A percentile compares a stretch with the other conserved stretches of the same genome.
Conservation (phyloP, 2,329 filamentous ascomycete genomes). For the Cercospora citrullina region DNA sequence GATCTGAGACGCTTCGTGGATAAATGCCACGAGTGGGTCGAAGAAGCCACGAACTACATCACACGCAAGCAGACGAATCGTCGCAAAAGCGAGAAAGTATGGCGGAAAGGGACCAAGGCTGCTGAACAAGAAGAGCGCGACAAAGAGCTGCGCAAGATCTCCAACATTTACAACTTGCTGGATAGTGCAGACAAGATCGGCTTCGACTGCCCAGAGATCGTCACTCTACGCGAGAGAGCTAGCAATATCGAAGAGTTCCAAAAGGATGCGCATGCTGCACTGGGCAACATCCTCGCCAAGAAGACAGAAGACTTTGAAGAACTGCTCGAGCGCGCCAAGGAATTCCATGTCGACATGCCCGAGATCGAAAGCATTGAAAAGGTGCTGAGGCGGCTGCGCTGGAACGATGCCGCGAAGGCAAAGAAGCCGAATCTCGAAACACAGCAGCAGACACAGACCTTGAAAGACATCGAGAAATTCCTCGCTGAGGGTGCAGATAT, state of each 20-base stretch:
- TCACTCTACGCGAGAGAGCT: constrained; percentile 78
- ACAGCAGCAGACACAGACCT: constrained; percentile 59
- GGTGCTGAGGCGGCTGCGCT: constrained; percentile 80
- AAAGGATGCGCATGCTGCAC: constrained; percentile 67
- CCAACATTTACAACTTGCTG: constrained; percentile 83
- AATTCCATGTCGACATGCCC: constrained; percentile 87
- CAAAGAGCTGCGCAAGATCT: constrained; percentile 81
- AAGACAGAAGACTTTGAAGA: constrained; percentile 79
- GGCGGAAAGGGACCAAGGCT: constrained; percentile 69
- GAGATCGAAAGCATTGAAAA: constrained; percentile 81
- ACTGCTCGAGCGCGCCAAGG: constrained; percentile 82
- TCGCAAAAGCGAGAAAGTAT: constrained; percentile 87
- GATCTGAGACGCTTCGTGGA: constrained; percentile 88
- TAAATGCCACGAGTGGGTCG: constrained; percentile 95
- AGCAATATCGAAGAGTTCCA: constrained; percentile 84
- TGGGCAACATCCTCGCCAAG: constrained; percentile 64
- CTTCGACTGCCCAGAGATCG: constrained; percentile 91
- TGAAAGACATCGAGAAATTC: constrained; percentile 76
- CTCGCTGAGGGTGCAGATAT: constrained; percentile 76
- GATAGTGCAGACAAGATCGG: constrained; percentile 80
- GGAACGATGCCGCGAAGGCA: constrained; percentile 75
- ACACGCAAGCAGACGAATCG: constrained; percentile 97
- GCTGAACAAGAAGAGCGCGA: constrained; percentile 82
- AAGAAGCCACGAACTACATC: constrained; percentile 94
- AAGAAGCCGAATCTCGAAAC: constrained; percentile 42